Evolutionary conservation across 768 basidiomycete genomes (phyloP).

Genomic region (Mycena vitilis): DNA sequence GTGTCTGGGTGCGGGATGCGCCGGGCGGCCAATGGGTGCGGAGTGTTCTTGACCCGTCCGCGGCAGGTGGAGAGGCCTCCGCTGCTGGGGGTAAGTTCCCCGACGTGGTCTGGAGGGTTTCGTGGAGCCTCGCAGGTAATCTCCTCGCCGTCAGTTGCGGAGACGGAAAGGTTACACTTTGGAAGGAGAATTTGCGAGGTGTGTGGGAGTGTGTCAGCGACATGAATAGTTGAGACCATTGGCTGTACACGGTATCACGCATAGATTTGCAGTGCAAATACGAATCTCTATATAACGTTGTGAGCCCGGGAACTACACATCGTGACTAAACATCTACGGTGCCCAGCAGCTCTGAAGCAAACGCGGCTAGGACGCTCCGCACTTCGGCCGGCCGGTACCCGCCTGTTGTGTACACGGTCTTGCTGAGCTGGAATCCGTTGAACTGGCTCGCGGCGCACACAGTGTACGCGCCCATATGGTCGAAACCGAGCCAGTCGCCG

Average conservation of each 20-base stretch:
- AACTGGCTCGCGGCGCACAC: conserved; percentile 96
- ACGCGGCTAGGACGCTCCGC: conserved; percentile 27
- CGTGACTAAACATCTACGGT: conserved; percentile 1
- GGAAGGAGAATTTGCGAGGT: conserved; percentile 98
- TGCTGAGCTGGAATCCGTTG: conserved; percentile 89
- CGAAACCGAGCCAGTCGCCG: conserved; percentile 98
- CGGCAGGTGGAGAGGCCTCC: conserved; percentile 55
- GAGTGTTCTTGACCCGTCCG: conserved; percentile 80
- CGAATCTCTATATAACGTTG: too few species aligned
- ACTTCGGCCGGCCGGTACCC: conserved; percentile 23
- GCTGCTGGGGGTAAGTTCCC: conserved; percentile 85
- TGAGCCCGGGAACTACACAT: background rate
- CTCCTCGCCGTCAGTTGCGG: conserved; percentile 96
- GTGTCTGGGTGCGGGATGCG: conserved; percentile 91
- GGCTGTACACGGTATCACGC: conserved; percentile 2
- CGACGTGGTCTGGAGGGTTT: conserved; percentile 98
- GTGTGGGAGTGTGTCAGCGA: conserved; percentile 97
- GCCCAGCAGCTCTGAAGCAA: conserved; percentile 23
- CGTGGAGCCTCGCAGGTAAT: conserved; percentile 97
- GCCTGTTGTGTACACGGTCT: conserved; percentile 62
- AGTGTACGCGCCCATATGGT: conserved; percentile 99
- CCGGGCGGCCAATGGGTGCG: conserved; percentile 82
- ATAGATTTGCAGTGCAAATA: conserved; percentile 5
- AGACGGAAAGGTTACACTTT: conserved; percentile 96
- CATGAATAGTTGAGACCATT: conserved; percentile 75